Percentiles rank a stretch among this genome's conserved stretches.
phyloP scores from a whole-genome alignment of 129 eudicot species.

The Cynara cardunculus region DNA sequence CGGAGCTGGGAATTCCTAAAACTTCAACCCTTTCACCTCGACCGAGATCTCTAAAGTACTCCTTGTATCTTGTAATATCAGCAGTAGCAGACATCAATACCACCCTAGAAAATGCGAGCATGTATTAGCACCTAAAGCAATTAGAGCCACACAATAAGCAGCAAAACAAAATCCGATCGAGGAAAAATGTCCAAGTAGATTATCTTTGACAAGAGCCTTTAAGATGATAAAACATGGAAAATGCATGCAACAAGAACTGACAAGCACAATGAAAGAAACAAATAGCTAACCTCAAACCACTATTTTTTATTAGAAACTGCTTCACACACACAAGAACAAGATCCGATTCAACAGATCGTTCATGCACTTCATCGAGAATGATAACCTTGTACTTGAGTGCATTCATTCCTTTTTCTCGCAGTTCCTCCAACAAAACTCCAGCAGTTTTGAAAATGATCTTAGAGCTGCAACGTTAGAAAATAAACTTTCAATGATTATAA shows the following conservation, averaged over 20 bases:
- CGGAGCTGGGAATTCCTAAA: constrained; percentile 76
- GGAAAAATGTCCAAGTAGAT: no score
- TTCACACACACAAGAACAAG: constrained; percentile 95
- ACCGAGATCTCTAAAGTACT: constrained; percentile 84
- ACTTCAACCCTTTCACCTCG: constrained; percentile 94
- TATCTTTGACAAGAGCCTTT: background rate
- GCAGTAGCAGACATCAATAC: constrained; percentile 99
- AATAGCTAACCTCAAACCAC: constrained; percentile 55
- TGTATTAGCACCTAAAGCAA: constrained; percentile 11
- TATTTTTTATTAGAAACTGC: constrained; percentile 68
- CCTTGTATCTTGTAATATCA: constrained; percentile 85
- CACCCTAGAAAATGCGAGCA: constrained; percentile 52
- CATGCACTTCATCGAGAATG: constrained; percentile 97
- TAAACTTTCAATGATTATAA: background rate
- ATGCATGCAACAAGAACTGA: background rate
- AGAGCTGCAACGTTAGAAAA: constrained; percentile 48
- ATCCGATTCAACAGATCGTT: constrained; percentile 97
- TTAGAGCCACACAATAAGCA: background rate
- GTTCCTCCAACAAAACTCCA: constrained; percentile 95
- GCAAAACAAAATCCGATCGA: no score
- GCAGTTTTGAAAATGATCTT: constrained; percentile 96
- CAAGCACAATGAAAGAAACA: constrained; percentile 8
- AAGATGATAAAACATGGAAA: background rate
- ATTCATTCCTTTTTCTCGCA: constrained; percentile 84
- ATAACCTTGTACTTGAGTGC: constrained; percentile 90